Base-by-base conservation (phyloP, 306 rosid genomes). In the Cucurbita moschata region DNA sequence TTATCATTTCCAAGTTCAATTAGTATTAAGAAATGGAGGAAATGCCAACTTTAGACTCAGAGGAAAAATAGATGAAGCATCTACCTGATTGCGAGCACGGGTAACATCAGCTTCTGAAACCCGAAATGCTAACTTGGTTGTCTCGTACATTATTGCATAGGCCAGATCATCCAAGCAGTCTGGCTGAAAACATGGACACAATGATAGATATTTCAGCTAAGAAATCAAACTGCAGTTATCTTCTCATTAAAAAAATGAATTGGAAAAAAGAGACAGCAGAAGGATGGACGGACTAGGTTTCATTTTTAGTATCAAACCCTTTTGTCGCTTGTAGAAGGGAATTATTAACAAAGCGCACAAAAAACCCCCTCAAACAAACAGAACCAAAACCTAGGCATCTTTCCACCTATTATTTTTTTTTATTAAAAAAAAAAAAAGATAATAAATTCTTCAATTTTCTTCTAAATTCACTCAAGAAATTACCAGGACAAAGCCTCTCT, bases 71-170 rank as follows among this genome's bases (percentile, higher is more conserved):
- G 49, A 38, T 38, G 7, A 49, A 57, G 75, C 26, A 21, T 75
- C 47, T 77, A 91, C 97, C 97, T 91, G 97, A 83, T 91, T 91
- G 68, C 97, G 86, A 1, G 97, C 97, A 14, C 97, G 92, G 15
- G 82, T 78, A 38, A 92, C 96, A 75, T 92, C 94, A 81, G 85
- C 90, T 75, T 89, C 93, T 39, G 96, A 86, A 81, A 89, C 96
- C 52, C 90, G 89, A 69, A 87, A 86, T 61, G 82, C 91, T 77
- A 92, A 81, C 80, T 92, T 92, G 78, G 96, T 92, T 21, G 79
- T 82, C 83, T 92, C 96, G 63, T 87, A 80, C 97, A 92, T 89
- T 75, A 92, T 87, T 73, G 94, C 91, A 79, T 83, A 92, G 49
- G 97, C 87, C 78, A 92, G 83, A 83, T 92, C 97, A 78, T 87